A percentile compares a stretch with the other conserved stretches of the same genome.
These are phyloP conservation scores for Penicilliopsis zonata DNA, from an alignment of 495 filamentous ascomycete genomes.

Conservation along the genomic window DNA sequence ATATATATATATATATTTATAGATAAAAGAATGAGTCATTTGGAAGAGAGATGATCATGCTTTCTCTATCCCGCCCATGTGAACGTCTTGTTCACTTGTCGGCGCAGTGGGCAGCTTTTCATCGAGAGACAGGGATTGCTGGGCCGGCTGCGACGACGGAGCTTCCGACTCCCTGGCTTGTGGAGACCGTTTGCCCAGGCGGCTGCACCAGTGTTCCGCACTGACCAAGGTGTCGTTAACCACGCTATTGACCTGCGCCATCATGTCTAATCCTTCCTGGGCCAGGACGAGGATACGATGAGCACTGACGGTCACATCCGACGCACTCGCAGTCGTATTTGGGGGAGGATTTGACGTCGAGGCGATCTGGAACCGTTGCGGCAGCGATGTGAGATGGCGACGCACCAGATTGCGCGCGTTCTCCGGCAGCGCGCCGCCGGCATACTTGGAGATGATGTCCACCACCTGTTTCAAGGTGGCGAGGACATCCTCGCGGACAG, in stretches of 20 bases:
- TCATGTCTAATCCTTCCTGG: slow-evolving; percentile 80
- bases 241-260: slow-evolving; percentile 69
- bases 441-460: slow-evolving; percentile 68
- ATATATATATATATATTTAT: too few species aligned
- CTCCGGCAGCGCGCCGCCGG: slow-evolving; percentile 72
- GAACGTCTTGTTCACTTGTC: slow-evolving; percentile 18
- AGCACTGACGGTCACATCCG: slow-evolving; percentile 40
- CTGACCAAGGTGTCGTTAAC: slow-evolving; percentile 74
- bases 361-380: slow-evolving; percentile 56
- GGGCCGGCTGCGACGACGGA: slow-evolving; percentile 11
- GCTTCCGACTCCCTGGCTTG: slow-evolving; percentile 11
- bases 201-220: slow-evolving; percentile 78
- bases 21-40: too few species aligned
- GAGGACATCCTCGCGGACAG: slow-evolving; percentile 60
- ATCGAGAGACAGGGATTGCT: slow-evolving; percentile 15
- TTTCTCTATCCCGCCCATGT: slow-evolving; percentile 30
- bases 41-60: too few species aligned
- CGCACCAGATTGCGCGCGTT: slow-evolving; percentile 70
- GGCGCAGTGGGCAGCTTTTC: slow-evolving; percentile 19
- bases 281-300: slow-evolving; percentile 68
- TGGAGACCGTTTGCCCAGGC: slow-evolving; percentile 46
- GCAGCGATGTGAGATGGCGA: slow-evolving; percentile 65
- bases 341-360: slow-evolving; percentile 31
- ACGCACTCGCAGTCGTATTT: slow-evolving; percentile 18
- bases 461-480: slow-evolving; percentile 66